A percentile compares a stretch with the other conserved stretches of the same genome.
Conservation (phyloP, 2,329 filamentous ascomycete genomes). For the Phialophora expanda region DNA sequence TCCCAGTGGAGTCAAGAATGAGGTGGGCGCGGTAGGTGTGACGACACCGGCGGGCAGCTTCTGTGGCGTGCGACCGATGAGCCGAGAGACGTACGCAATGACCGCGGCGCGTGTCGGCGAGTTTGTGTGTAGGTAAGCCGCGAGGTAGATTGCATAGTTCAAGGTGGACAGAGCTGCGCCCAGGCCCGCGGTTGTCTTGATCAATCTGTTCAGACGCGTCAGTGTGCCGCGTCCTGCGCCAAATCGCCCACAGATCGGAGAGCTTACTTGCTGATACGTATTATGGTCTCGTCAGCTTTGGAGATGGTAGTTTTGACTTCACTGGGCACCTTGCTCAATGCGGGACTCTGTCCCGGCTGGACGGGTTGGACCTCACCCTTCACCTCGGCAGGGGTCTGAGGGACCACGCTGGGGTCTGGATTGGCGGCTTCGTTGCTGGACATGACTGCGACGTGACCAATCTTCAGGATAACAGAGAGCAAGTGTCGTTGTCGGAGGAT, state of each 20-base stretch:
- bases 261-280: slow-evolving; percentile 36
- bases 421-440: slow-evolving; percentile 30
- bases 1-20: slow-evolving; percentile 53
- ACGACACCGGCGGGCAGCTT: slow-evolving; percentile 41
- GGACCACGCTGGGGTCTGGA: slow-evolving; percentile 33
- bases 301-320: slow-evolving; percentile 31
- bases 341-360: slow-evolving; percentile 26
- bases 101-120: slow-evolving; percentile 46
- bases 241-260: not conserved
- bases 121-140: slow-evolving; percentile 62
- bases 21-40: slow-evolving; percentile 55
- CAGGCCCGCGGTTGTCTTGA: slow-evolving; percentile 71
- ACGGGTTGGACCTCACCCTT: slow-evolving; percentile 26
- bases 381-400: slow-evolving; percentile 25
- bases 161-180: slow-evolving; percentile 72
- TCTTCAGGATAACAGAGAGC: not conserved
- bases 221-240: not conserved
- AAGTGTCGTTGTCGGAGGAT: not conserved
- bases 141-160: slow-evolving; percentile 69
- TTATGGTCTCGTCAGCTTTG: slow-evolving; percentile 31
- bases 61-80: slow-evolving; percentile 36
- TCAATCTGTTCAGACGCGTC: slow-evolving; percentile 54
- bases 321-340: slow-evolving; percentile 30
- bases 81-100: slow-evolving; percentile 31
- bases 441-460: slow-evolving; percentile 18